Evolutionary conservation across 1,139 yeast genomes (phyloP), one percentile per base, ranked within the genome.

Genomic region (Yamadazyma friedrichii): DNA sequence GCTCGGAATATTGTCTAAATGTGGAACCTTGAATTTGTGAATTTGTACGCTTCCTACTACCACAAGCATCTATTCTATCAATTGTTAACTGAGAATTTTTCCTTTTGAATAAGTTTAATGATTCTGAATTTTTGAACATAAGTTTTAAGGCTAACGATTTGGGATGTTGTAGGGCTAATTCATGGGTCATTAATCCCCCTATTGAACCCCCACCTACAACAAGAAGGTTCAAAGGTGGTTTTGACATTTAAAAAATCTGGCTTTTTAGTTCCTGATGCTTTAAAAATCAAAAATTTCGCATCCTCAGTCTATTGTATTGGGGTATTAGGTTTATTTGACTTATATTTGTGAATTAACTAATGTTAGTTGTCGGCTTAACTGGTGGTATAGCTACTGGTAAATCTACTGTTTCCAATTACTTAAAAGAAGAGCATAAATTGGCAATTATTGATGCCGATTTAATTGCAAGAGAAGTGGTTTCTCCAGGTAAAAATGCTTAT

Each of bases 321-420:
- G n/a, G n/a, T n/a, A n/a, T n/a, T n/a, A n/a, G n/a, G n/a, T n/a
- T n/a, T n/a, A n/a, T n/a, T n/a, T n/a, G n/a, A n/a, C n/a, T n/a
- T n/a, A n/a, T n/a, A n/a, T n/a, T n/a, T n/a, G n/a, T n/a, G n/a
- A n/a, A n/a, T n/a, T n/a, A n/a, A n/a, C n/a, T 15, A 12, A 93
- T 93, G 98, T 76, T 93, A 40, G 76, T 93, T 28, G 77, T 94
- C 9, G 99, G 99, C 1, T 74, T 93, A 20, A 93, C 98, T 0
- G 99, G 99, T 1, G 97, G 97, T 1, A 93, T 93, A 40, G 96
- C 97, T 9, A 78, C 94, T 4, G 99, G 99, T 1, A 94, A 94
- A 58, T 85, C 96, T 11, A 91, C 98, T 0, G 98, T 88, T 0
- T 88, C 97, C 0, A 59, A 65, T 13, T 62, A 75, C 24, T 65